Conservation (phyloP, 2,329 filamentous ascomycete species). For the Bipolaris cookei region DNA sequence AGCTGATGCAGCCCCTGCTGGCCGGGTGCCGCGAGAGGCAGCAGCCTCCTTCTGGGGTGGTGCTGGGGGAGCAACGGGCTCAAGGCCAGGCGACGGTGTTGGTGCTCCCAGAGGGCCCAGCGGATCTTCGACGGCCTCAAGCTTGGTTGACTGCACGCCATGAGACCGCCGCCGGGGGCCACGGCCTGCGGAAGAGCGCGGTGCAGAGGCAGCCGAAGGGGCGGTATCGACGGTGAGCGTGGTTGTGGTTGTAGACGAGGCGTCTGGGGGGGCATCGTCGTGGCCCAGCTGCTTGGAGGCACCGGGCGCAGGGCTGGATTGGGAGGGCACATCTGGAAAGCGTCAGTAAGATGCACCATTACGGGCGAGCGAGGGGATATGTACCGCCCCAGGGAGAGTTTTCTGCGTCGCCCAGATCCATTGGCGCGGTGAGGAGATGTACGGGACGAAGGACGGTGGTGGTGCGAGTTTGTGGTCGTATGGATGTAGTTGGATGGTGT, state of each 20-base stretch:
- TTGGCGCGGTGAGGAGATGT: constrained; percentile 32
- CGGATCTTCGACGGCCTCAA: constrained; percentile 77
- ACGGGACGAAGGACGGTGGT: constrained; percentile 15
- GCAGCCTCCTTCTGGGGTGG: constrained; percentile 68
- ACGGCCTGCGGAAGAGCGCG: constrained; percentile 57
- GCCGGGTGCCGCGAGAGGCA: constrained; percentile 54
- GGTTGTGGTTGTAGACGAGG: constrained; percentile 18
- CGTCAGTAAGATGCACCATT: constrained; percentile 21
- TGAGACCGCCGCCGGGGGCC: constrained; percentile 64
- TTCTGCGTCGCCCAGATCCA: constrained; percentile 53
- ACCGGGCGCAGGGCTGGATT: constrained; percentile 51
- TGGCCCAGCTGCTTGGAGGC: constrained; percentile 49
- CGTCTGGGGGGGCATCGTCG: constrained; percentile 44
- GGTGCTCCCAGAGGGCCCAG: constrained; percentile 77
- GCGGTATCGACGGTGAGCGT: constrained; percentile 35
- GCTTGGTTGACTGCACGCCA: constrained; percentile 76
- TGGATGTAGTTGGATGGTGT: constrained; percentile 1
- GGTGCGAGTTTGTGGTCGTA: constrained; percentile 3
- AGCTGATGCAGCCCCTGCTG: constrained; percentile 62
- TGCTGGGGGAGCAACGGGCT: constrained; percentile 73
- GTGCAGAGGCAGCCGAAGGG: constrained; percentile 49
- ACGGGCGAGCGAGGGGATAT: constrained; percentile 1
- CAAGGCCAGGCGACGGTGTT: constrained; percentile 57
- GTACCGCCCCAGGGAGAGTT: constrained; percentile 53
- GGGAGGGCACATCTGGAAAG: constrained; percentile 55